Conservation (phyloP, 163 green algal genomes). For the Picocystis sp. region DNA sequence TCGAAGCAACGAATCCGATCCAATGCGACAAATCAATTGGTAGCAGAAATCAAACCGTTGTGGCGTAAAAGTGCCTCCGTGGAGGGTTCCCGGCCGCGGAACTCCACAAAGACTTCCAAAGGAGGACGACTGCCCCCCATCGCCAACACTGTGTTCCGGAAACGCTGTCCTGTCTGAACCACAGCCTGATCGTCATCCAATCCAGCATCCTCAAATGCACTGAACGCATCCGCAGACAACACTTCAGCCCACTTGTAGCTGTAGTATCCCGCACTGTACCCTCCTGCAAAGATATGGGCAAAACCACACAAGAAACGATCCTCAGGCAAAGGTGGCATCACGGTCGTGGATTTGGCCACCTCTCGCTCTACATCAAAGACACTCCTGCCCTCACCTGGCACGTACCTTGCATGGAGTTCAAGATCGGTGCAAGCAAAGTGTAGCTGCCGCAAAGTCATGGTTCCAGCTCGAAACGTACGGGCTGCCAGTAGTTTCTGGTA, state of each 20-base stretch:
- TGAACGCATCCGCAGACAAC: slow-evolving; percentile 83
- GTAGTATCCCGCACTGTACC: slow-evolving; percentile 64
- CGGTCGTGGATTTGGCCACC: slow-evolving; percentile 36
- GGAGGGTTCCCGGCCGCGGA: slow-evolving; percentile 69
- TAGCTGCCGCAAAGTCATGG: slow-evolving; percentile 39
- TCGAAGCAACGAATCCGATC: no score
- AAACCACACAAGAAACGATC: slow-evolving; percentile 93
- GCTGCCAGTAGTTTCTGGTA: slow-evolving; percentile 65
- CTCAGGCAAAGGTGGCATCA: slow-evolving; percentile 65
- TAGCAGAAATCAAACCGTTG: slow-evolving; percentile 43
- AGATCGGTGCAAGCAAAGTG: slow-evolving; percentile 81
- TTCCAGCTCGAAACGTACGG: slow-evolving; percentile 36
- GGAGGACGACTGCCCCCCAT: slow-evolving; percentile 67
- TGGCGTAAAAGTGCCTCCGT: slow-evolving; percentile 73
- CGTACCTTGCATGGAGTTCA: slow-evolving; percentile 69
- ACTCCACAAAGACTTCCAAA: slow-evolving; percentile 45
- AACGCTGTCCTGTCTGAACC: slow-evolving; percentile 46
- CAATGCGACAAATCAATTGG: not conserved
- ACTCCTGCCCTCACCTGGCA: slow-evolving; percentile 15
- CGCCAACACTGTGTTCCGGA: slow-evolving; percentile 64
- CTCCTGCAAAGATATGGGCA: slow-evolving; percentile 88
- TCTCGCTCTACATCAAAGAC: slow-evolving; percentile 27
- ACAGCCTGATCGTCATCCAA: slow-evolving; percentile 33
- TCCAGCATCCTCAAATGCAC: slow-evolving; percentile 83
- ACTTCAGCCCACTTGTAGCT: slow-evolving; percentile 84